Conservation (phyloP, 2,329 filamentous ascomycete genomes). For the Teratosphaeria nubilosa region DNA sequence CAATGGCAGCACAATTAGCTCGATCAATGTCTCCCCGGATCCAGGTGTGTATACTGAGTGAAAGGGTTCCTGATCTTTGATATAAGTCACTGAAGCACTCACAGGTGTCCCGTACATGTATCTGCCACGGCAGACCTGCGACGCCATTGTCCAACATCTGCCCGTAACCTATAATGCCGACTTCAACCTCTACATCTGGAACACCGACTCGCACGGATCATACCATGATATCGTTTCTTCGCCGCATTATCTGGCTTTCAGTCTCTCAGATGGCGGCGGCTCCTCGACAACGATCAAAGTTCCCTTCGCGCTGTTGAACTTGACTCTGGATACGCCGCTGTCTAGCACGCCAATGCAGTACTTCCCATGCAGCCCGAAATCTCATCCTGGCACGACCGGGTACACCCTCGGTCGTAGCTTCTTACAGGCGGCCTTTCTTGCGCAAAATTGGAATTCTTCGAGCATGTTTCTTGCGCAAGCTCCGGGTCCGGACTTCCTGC, state of each 20-base stretch:
- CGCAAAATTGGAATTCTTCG: constrained; percentile 29
- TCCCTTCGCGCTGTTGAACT: constrained; percentile 27
- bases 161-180: constrained; percentile 17
- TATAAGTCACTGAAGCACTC: neutral
- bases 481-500: constrained; percentile 25
- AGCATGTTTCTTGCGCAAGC: constrained; percentile 34
- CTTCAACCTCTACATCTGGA: constrained; percentile 21
- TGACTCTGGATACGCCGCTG: constrained; percentile 31
- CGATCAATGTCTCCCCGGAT: constrained; percentile 9
- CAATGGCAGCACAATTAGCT: constrained; percentile 1
- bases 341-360: constrained; percentile 25
- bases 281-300: constrained; percentile 33
- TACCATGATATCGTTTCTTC: constrained; percentile 33
- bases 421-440: constrained; percentile 39
- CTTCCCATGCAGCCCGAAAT: constrained; percentile 32
- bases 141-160: constrained; percentile 17
- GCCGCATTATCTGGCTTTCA: constrained; percentile 32
- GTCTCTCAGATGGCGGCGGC: constrained; percentile 19
- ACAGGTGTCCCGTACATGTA: constrained; percentile 16
- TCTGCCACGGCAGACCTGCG: constrained; percentile 21
- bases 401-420: constrained; percentile 37
- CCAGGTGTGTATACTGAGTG: constrained; percentile 6
- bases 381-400: constrained; percentile 14
- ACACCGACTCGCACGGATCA: constrained; percentile 14
- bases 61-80: neutral